Percentiles rank a stretch among this genome's conserved stretches.
Conservation (phyloP, 495 filamentous ascomycete genomes). For the Penicillium simplicissimum region DNA sequence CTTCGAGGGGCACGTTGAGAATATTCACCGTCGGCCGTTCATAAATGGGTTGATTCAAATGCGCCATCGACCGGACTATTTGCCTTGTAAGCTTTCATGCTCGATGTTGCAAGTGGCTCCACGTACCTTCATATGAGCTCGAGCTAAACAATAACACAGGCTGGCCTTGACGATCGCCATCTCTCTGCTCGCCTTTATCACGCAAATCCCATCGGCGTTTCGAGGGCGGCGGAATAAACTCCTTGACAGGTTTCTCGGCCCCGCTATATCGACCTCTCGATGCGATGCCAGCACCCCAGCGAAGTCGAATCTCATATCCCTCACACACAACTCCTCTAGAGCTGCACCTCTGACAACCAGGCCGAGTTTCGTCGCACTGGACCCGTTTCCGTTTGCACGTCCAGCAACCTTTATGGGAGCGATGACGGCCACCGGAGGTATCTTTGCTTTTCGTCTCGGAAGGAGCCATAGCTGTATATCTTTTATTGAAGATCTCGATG, state of each 20-base stretch:
- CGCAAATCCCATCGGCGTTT: slow-evolving; percentile 32
- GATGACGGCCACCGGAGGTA: slow-evolving; percentile 15
- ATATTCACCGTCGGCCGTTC: slow-evolving; percentile 29
- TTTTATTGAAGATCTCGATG: not conserved
- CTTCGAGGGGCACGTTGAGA: slow-evolving; percentile 19
- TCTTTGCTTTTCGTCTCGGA: slow-evolving; percentile 19
- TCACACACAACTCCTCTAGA: slow-evolving; percentile 25
- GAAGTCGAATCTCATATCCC: slow-evolving; percentile 33
- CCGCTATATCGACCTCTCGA: slow-evolving; percentile 31
- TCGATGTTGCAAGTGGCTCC: not conserved
- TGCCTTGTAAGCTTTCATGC: not conserved
- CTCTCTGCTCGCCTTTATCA: slow-evolving; percentile 11
- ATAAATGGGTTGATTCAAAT: slow-evolving; percentile 3
- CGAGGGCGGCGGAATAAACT: slow-evolving; percentile 27
- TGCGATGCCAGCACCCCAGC: slow-evolving; percentile 35
- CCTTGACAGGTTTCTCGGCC: slow-evolving; percentile 30
- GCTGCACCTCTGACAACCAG: slow-evolving; percentile 25
- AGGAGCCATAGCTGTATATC: slow-evolving; percentile 13
- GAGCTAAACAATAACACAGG: slow-evolving; percentile 16
- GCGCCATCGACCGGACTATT: slow-evolving; percentile 2
- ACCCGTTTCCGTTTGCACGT: slow-evolving; percentile 33
- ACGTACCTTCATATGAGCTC: slow-evolving; percentile 16
- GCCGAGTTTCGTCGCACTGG: slow-evolving; percentile 32
- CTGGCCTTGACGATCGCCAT: slow-evolving; percentile 18
- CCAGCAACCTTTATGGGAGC: slow-evolving; percentile 35